Evolutionary conservation across 768 basidiomycete genomes (phyloP).

Genomic region (Suillus subaureus): DNA sequence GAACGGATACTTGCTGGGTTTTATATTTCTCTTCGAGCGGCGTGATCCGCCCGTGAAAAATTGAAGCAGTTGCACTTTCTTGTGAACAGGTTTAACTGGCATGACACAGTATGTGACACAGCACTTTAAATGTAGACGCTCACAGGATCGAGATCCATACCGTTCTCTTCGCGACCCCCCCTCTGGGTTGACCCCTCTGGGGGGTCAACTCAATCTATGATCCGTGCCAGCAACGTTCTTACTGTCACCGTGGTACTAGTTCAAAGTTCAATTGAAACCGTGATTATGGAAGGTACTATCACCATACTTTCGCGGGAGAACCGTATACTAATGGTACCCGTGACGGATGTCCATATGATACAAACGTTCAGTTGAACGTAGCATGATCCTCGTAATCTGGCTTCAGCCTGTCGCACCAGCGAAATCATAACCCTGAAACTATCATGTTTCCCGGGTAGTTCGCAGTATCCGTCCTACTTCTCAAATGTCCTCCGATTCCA

Average conservation of each 20-base stretch:
- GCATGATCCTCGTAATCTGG: not conserved
- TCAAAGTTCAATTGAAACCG: not conserved
- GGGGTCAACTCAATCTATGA: not conserved
- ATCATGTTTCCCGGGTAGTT: not conserved
- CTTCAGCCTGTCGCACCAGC: not conserved
- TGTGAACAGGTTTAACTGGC: constrained; percentile 1
- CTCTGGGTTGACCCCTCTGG: not conserved
- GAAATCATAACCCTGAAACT: not conserved
- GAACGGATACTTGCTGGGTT: not conserved
- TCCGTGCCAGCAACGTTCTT: constrained; percentile 1
- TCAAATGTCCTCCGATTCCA: not conserved
- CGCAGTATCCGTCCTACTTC: not conserved
- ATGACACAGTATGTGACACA: constrained; percentile 6
- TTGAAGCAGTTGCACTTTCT: not conserved
- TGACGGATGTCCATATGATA: not conserved
- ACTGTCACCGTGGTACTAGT: not conserved
- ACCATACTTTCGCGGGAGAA: not conserved
- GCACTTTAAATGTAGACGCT: not conserved
- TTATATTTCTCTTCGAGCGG: not conserved
- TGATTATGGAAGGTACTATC: not conserved
- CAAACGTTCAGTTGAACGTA: not conserved
- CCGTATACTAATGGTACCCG: not conserved
- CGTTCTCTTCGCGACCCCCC: not conserved
- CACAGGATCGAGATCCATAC: not conserved
- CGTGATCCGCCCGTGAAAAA: not conserved